Evolutionary conservation across 2,329 filamentous ascomycete genomes (phyloP).

Genomic region (Fusarium denticulatum): DNA sequence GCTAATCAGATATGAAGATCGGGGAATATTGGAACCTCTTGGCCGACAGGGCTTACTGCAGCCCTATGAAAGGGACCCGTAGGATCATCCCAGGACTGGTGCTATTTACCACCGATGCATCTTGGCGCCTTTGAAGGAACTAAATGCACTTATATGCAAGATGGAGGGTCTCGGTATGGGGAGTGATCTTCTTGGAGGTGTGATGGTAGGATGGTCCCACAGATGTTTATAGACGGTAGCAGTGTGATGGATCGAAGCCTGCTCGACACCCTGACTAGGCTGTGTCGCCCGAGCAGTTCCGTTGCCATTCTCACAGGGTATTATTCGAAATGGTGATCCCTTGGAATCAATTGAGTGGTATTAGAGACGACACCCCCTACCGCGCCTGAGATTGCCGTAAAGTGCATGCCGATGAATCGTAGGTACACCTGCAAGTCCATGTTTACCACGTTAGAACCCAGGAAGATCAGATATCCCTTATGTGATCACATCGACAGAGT

Average conservation of each 20-base stretch:
- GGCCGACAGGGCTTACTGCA: background rate
- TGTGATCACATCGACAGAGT: fast-evolving
- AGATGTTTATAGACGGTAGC: background rate
- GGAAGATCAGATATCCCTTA: background rate
- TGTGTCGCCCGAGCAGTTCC: background rate
- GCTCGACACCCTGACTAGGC: background rate
- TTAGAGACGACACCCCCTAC: too few species aligned
- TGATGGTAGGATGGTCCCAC: background rate
- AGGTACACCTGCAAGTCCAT: background rate
- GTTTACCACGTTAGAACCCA: background rate
- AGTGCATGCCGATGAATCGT: background rate
- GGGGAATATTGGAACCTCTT: background rate
- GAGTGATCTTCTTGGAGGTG: too few species aligned
- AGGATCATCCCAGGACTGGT: background rate
- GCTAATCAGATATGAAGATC: fast-evolving
- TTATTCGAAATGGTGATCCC: fast-evolving
- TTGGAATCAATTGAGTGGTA: background rate
- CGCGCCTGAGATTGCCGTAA: too few species aligned
- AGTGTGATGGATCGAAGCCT: background rate
- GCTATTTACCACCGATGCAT: background rate
- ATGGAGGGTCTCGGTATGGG: fast-evolving
- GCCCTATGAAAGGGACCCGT: background rate
- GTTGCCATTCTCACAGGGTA: too few species aligned
- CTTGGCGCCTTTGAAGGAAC: background rate
- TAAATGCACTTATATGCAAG: background rate